phyloP scores from a whole-genome alignment of 805 yeast species.

The Myxozyma nipponensis region DNA sequence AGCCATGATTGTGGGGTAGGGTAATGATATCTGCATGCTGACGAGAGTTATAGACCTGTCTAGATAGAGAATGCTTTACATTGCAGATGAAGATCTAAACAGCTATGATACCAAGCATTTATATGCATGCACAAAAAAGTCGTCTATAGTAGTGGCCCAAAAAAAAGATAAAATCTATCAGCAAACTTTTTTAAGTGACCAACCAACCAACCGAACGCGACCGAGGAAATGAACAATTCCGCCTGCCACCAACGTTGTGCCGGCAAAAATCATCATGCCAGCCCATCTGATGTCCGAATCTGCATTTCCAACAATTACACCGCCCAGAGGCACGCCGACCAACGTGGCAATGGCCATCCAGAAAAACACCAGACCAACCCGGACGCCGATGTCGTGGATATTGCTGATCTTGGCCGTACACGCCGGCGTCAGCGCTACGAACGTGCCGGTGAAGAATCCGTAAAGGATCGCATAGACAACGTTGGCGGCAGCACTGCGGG shows the following conservation, averaged over 20 bases:
- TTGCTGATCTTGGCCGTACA: slow-evolving; percentile 33
- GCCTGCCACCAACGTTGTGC: slow-evolving; percentile 12
- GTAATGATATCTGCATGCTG: too few species aligned
- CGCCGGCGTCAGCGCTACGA: slow-evolving; percentile 37
- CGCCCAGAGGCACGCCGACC: slow-evolving; percentile 36
- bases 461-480: slow-evolving; percentile 34
- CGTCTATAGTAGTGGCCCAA: too few species aligned
- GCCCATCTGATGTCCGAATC: slow-evolving; percentile 6
- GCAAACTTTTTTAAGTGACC: slow-evolving; percentile 25
- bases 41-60: too few species aligned
- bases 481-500: slow-evolving; percentile 32
- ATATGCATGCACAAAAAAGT: too few species aligned
- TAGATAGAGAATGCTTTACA: too few species aligned
- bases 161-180: too few species aligned
- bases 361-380: slow-evolving; percentile 61
- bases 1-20: too few species aligned
- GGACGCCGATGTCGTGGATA: slow-evolving; percentile 33
- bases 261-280: slow-evolving; percentile 27
- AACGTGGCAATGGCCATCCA: slow-evolving; percentile 50
- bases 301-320: slow-evolving; percentile 27
- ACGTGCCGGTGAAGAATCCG: slow-evolving; percentile 38
- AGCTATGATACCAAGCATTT: too few species aligned
- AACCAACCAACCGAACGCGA: slow-evolving; percentile 27
- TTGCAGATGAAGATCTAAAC: too few species aligned
- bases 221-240: slow-evolving; percentile 18